Evolutionary conservation across 1,284 basidiomycete genomes (phyloP), one percentile per base, ranked within the genome.

Genomic region (Puccinia hordei): DNA sequence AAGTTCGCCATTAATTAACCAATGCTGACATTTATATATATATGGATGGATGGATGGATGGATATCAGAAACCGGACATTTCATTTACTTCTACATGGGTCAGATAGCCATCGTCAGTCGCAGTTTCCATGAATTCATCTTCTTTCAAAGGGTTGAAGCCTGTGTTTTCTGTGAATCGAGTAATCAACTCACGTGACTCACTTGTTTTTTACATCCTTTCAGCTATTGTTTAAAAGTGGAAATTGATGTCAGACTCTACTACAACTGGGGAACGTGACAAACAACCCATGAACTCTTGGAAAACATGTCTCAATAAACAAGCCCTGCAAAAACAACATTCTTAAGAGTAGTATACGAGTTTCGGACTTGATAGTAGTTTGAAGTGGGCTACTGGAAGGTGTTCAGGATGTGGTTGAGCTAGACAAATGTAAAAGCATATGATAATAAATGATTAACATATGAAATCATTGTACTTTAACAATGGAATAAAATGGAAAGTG

Each of bases 51-150:
- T n/a, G n/a, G n/a, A n/a, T n/a, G n/a, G n/a, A n/a, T 35, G 17
- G 19, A 53, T 68, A 22, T 17, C 24, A 79, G 76, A 79, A 71
- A 79, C 76, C 15, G 76, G 76, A 33, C 76, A 79, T 61, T 79
- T 79, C 55, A 79, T 79, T 72, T 79, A 79, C 44, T 79, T 79
- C 33, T 79, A 79, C 44, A 79, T 79, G 76, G 76, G 76, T 79
- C 76, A 79, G 53, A 79, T 79, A 55, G 76, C 76, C 22, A 72
- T 79, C 41, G 76, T 79, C 22, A 61, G 51, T 69, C 22, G 27
- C 41, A 9, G 9, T n/a, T 41, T 44, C 22, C 15, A 19, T 17
- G 27, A 35, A 49, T 35, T 22, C 35, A 15, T 4, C 24, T 61
- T 35, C 35, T 49, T 49, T 24, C 46, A 27, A 24, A 27, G 19